These are phyloP conservation scores for Aspergillus sp. DNA, from an alignment of 2,329 filamentous ascomycete species.

Conservation along the genomic window DNA sequence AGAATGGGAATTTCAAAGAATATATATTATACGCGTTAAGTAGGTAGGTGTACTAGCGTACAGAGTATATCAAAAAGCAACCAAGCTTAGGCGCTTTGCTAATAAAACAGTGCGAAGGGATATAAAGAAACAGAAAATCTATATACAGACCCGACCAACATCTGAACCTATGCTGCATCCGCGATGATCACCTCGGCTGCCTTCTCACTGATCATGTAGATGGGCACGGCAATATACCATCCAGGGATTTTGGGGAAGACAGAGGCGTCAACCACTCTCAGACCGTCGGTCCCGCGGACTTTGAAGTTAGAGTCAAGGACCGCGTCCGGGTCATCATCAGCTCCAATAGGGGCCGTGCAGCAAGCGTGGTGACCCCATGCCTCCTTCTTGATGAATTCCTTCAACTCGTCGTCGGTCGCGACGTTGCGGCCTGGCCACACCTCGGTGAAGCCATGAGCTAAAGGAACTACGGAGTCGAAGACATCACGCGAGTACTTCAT, in stretches of 20 bases:
- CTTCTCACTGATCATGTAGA: slow-evolving; percentile 54
- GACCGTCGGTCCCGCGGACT: slow-evolving; percentile 46
- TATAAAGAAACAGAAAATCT: background rate
- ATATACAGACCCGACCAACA: background rate
- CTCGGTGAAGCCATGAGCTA: slow-evolving; percentile 39
- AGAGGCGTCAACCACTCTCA: slow-evolving; percentile 55
- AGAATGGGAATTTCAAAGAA: background rate
- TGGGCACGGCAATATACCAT: slow-evolving; percentile 44
- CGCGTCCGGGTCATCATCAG: slow-evolving; percentile 43
- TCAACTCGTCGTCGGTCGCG: slow-evolving; percentile 37
- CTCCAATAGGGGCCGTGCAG: slow-evolving; percentile 48
- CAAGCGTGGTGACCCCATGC: slow-evolving; percentile 51
- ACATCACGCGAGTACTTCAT: slow-evolving; percentile 46
- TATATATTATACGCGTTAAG: background rate
- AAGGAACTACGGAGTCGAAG: slow-evolving; percentile 33
- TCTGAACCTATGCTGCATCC: slow-evolving; percentile 1
- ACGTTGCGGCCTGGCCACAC: slow-evolving; percentile 38
- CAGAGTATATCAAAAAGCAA: background rate
- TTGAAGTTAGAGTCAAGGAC: slow-evolving; percentile 50
- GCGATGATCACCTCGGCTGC: slow-evolving; percentile 49
- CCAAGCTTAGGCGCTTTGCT: background rate
- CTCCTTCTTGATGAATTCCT: slow-evolving; percentile 43
- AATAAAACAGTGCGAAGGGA: background rate
- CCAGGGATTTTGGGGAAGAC: slow-evolving; percentile 51
- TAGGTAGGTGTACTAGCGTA: background rate